Percentiles rank a stretch among this genome's conserved stretches.
phyloP scores from a whole-genome alignment of 306 rosid genomes.

The Dalbergia cultrata region DNA sequence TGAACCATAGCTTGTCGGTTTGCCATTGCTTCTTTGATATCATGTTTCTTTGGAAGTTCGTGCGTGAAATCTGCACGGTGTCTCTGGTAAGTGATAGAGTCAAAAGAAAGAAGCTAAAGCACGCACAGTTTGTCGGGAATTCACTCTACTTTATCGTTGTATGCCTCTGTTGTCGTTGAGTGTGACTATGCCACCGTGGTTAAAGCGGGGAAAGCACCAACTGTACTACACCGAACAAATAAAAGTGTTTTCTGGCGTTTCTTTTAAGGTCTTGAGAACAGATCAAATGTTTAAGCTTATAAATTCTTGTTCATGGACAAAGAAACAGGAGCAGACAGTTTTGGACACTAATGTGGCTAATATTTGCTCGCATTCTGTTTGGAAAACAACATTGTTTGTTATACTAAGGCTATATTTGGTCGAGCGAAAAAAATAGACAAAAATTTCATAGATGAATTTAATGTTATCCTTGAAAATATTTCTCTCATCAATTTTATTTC shows the following conservation, averaged over 20 bases:
- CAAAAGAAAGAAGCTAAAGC: neutral
- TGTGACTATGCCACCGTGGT: neutral
- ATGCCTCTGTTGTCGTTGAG: neutral
- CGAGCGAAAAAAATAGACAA: too few relatives aligned
- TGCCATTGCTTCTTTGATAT: neutral
- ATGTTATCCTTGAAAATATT: too few relatives aligned
- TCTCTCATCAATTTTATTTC: neutral
- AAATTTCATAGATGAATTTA: neutral
- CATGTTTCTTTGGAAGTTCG: neutral
- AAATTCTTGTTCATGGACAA: neutral
- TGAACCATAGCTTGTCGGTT: neutral
- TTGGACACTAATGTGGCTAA: neutral
- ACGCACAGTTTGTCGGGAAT: conserved; percentile 38
- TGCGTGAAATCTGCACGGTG: neutral
- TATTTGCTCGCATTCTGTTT: too few relatives aligned
- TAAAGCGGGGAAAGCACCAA: neutral
- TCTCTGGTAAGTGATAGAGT: conserved; percentile 6
- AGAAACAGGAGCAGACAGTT: conserved; percentile 1
- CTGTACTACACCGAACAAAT: conserved; percentile 15
- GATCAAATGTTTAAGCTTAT: conserved; percentile 28
- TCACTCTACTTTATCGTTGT: conserved; percentile 7
- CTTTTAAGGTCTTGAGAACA: conserved; percentile 44
- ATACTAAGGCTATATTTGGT: too few relatives aligned
- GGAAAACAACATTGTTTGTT: too few relatives aligned
- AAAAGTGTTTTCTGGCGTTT: conserved; percentile 6